A percentile compares a stretch with the other conserved stretches of the same genome.
Conservation (phyloP, 2,329 filamentous ascomycete species). For the Aspergillus flavus region DNA sequence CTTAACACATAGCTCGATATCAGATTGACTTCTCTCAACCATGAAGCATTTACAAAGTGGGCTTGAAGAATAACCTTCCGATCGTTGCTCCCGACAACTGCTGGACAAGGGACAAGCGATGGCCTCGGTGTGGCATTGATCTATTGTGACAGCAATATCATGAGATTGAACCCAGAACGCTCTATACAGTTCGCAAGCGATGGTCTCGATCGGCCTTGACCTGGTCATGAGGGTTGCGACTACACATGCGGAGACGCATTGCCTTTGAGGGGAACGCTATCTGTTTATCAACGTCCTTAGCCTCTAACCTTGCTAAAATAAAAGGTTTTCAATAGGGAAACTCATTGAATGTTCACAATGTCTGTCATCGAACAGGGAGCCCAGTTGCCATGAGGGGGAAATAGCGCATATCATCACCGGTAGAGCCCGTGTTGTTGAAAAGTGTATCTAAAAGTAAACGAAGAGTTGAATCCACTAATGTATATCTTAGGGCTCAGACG, state of each 20-base stretch:
- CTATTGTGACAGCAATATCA: background rate
- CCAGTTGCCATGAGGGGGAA: background rate
- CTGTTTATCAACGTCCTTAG: background rate
- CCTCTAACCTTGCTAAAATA: background rate
- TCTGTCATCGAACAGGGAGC: background rate
- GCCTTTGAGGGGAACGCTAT: background rate
- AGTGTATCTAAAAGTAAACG: background rate
- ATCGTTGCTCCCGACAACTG: background rate
- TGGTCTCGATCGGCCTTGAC: background rate
- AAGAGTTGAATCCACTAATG: background rate
- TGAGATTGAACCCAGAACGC: too few species aligned
- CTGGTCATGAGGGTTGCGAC: background rate
- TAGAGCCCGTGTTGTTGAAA: background rate
- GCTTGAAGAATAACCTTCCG: background rate
- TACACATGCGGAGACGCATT: background rate
- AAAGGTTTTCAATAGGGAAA: background rate
- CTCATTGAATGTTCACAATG: background rate
- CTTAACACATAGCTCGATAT: background rate
- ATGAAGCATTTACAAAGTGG: background rate
- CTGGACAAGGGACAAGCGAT: background rate
- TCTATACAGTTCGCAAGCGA: background rate
- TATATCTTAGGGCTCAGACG: background rate
- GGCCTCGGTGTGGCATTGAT: background rate
- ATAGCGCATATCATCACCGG: background rate
- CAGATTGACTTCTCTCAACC: background rate